Base-by-base conservation (phyloP, 1,284 basidiomycete species). In the Boletus semigastroideus region DNA sequence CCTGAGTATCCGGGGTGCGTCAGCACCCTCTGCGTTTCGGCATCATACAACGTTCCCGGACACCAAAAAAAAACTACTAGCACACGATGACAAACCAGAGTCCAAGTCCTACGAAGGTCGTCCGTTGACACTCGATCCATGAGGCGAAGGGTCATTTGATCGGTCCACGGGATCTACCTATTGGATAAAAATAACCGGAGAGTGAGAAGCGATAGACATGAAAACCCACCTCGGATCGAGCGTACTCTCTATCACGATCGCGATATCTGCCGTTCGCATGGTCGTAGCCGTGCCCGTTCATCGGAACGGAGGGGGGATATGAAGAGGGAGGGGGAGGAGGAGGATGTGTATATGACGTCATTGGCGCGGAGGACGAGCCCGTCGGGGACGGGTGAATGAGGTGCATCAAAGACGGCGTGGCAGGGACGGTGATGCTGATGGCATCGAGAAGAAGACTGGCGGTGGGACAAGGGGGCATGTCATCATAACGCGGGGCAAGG, bases 371-470 rank as follows among this genome's bases (percentile, higher is more conserved):
- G 33, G 60, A 48, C 1, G 63, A 56, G 41, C 53, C 51, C 2
- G 62, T 56, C n/a, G 66, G 58, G 13, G 68, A 68, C 2, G 68
- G 68, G 11, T 39, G 64, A 14, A 65, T 57, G 42, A 68, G 67
- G 31, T 67, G 62, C 44, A 69, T 51, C 48, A 67, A 49, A 0
- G 67, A 70, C 8, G 67, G 66, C 1, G 64, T 68, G 17, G 56
- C 67, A 14, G 66, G 68, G 1, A 67, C 53, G 3, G 67, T 45
- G 42, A 67, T 65, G 46, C 61, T 69, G 16, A 71, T 71, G 9
- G 67, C 68, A 28, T 67, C 66, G 36, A 67, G 62, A 22, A 70
- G 67, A 13, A 69, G 66, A 41, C 66, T 71, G 19, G 0, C 47
- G 16, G 19, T 8, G 5, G 22, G 28, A 17, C 12, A 25, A 36